Base-by-base conservation (phyloP, 1,139 yeast species). In the Yamadazyma diddensiae region DNA sequence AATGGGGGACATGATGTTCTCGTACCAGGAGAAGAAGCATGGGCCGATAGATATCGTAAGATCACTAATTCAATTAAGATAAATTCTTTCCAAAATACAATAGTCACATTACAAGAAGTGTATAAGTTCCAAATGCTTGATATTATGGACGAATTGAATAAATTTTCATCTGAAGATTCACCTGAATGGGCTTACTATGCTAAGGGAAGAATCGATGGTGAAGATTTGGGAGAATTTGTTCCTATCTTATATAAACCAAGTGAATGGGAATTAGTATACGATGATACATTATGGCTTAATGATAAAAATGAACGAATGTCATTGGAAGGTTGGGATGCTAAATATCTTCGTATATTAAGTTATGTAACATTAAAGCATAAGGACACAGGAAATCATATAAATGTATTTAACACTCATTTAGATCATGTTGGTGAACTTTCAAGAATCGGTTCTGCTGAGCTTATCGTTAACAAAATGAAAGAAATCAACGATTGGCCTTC, bases 321-420 rank as follows among this genome's bases (percentile, higher is more conserved):
- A 2, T 28, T 46, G 11, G 51, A 52, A 33, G 81, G 81, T 3
- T 76, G 81, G 81, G 81, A 76, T 47, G 81, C 81, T 4, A 65
- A 62, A 23, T 63, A 66, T 38, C 55, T 62, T 8, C 56, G 81
- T 31, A 70, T 75, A 16, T 65, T 62, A 18, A 63, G 77, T 4
- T 65, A 60, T 54, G 71, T 59, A 3, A 64, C 69, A n/a, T 55
- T 68, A 33, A 57, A 52, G 45, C 61, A 58, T 36, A 48, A 39
- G 24, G 35, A 37, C 1, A 51, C 62, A 1, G 50, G 47, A 3
- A 56, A 58, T 28, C 47, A 50, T 31, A 35, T 61, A 34, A 74
- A 74, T 41, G 63, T 74, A n/a, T 72, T 71, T 53, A 73, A 73
- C 45, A 77, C 82, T 8, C 83, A 77, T 50, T 65, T 76, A 45